Evolutionary conservation across 2,329 filamentous ascomycete genomes (phyloP).

Genomic region (Beauveria sp.): DNA sequence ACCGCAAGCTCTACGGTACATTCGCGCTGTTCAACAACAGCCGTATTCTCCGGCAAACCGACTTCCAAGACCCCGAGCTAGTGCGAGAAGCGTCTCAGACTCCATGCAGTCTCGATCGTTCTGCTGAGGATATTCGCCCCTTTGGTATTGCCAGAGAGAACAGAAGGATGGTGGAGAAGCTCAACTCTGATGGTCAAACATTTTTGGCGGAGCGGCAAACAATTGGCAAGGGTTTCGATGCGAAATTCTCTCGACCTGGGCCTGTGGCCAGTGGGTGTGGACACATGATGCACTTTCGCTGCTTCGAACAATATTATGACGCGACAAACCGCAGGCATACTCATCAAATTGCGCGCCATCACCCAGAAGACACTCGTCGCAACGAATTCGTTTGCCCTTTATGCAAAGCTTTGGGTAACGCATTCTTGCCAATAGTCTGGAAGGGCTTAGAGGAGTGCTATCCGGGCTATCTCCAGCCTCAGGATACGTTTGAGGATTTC

Average conservation of each 20-base stretch:
- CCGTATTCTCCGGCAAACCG: constrained; percentile 77
- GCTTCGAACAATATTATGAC: constrained; percentile 86
- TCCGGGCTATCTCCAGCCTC: constrained; percentile 59
- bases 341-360: constrained; percentile 89
- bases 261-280: constrained; percentile 88
- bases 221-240: constrained; percentile 82
- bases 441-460: constrained; percentile 83
- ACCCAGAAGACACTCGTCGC: constrained; percentile 70
- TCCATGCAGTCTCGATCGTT: constrained; percentile 75
- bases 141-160: constrained; percentile 91
- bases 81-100: constrained; percentile 74
- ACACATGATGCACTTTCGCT: constrained; percentile 96
- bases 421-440: constrained; percentile 93
- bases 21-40: constrained; percentile 87
- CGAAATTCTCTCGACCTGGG: constrained; percentile 57
- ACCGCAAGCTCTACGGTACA: constrained; percentile 81
- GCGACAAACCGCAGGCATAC: constrained; percentile 77
- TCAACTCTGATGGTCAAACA: constrained; percentile 63
- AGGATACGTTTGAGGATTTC: constrained; percentile 59
- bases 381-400: constrained; percentile 95
- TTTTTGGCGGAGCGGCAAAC: constrained; percentile 75
- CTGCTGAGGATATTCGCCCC: constrained; percentile 73
- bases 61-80: constrained; percentile 73
- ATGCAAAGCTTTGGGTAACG: constrained; percentile 92
- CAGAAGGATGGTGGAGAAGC: constrained; percentile 64